These are phyloP conservation scores for Lindgomyces ingoldianus DNA, from an alignment of 495 filamentous ascomycete species.

Conservation along the genomic window DNA sequence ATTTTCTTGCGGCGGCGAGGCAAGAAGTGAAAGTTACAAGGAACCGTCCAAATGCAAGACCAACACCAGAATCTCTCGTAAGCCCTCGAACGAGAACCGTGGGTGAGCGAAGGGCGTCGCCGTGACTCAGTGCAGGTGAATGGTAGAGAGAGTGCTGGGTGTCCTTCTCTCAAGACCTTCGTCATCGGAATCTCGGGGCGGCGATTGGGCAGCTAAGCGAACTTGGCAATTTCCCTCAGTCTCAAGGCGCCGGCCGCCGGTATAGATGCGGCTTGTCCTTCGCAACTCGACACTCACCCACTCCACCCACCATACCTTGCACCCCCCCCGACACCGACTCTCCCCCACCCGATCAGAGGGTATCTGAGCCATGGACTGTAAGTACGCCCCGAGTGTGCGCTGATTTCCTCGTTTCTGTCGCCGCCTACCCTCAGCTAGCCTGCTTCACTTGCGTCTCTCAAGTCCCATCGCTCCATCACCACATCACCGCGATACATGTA, in stretches of 20 bases:
- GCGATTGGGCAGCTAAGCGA: slow-evolving; percentile 6
- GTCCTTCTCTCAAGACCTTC: neutral
- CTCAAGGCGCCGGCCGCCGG: neutral
- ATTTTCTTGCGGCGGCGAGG: neutral
- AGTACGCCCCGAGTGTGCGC: slow-evolving; percentile 24
- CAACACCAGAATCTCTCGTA: no score
- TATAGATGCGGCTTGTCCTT: neutral
- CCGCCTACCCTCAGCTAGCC: slow-evolving; percentile 6
- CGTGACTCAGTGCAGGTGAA: neutral
- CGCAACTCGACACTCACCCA: slow-evolving; percentile 21
- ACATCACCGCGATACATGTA: slow-evolving; percentile 22
- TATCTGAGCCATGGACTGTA: slow-evolving; percentile 44
- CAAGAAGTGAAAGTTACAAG: no score
- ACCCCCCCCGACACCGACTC: slow-evolving; percentile 12
- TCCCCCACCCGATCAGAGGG: slow-evolving; percentile 30
- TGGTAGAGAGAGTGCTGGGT: neutral
- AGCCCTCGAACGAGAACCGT: no score
- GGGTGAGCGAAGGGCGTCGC: no score
- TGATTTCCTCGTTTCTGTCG: slow-evolving; percentile 2
- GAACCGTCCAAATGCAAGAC: no score
- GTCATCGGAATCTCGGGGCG: neutral
- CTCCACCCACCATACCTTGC: slow-evolving; percentile 5
- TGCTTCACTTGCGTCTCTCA: slow-evolving; percentile 11
- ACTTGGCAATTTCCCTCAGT: neutral
- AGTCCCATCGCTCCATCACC: slow-evolving; percentile 38